Evolutionary conservation across 805 yeast species (phyloP).

Genomic region (Ogataea methylovora): DNA sequence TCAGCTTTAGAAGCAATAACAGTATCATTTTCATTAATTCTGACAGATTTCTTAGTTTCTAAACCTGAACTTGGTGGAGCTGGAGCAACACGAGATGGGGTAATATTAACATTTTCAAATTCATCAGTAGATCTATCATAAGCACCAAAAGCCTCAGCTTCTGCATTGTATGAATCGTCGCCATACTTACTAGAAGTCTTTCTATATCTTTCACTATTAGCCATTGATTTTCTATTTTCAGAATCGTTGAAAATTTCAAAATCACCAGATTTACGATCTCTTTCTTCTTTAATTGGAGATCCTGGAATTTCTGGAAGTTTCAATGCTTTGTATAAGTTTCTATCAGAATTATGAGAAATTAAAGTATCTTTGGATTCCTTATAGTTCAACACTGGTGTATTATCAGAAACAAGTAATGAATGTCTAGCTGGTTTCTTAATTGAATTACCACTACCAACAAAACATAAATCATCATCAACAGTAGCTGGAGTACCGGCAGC

Average conservation of each 20-base stretch:
- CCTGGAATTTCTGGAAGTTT: constrained; percentile 41
- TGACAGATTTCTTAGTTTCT: constrained; percentile 6
- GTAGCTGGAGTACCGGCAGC: background rate
- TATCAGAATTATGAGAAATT: constrained; percentile 29
- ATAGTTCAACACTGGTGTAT: constrained; percentile 14
- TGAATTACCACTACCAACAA: constrained; percentile 27
- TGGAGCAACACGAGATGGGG: constrained; percentile 6
- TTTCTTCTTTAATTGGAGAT: constrained; percentile 26
- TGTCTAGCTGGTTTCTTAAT: constrained; percentile 17
- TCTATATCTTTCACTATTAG: constrained; percentile 2
- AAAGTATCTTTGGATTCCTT: constrained; percentile 33
- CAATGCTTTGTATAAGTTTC: constrained; percentile 35
- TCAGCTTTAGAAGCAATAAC: constrained; percentile 6
- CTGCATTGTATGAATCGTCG: no score
- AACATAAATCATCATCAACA: constrained; percentile 10
- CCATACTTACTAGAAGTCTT: background rate
- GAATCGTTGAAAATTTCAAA: constrained; percentile 13
- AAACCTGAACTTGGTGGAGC: constrained; percentile 3
- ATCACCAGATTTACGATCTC: constrained; percentile 12
- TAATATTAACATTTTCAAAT: background rate
- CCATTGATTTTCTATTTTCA: no score
- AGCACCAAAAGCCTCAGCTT: background rate
- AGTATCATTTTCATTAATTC: background rate
- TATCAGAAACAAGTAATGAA: constrained; percentile 14
- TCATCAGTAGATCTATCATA: background rate